phyloP scores from a whole-genome alignment of 495 filamentous ascomycete species.

The Thermochaetoides thermophila region DNA sequence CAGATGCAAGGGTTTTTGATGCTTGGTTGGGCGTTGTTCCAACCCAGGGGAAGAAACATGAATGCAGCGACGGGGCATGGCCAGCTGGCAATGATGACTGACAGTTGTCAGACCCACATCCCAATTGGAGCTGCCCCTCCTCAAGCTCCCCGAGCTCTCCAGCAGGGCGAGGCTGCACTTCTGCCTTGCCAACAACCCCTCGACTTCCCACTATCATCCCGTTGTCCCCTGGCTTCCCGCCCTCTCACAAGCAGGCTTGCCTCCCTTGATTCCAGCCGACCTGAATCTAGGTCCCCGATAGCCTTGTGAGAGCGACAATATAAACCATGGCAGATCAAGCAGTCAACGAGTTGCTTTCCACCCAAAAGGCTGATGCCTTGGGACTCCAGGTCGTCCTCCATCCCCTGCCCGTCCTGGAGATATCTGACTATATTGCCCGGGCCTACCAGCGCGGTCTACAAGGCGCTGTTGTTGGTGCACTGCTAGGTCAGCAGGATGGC shows the following conservation, averaged over 20 bases:
- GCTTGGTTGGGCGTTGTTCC: no score
- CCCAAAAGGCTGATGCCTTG: slow-evolving; percentile 50
- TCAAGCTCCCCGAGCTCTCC: slow-evolving; percentile 1
- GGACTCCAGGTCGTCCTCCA: slow-evolving; percentile 76
- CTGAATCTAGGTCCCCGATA: background rate
- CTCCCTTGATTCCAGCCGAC: background rate
- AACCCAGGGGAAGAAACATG: no score
- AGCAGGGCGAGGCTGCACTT: slow-evolving; percentile 17
- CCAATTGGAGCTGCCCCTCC: background rate
- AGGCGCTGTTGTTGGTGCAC: slow-evolving; percentile 69
- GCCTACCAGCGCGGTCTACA: slow-evolving; percentile 61
- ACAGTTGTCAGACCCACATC: no score
- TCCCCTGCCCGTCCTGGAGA: slow-evolving; percentile 85
- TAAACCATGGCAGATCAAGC: slow-evolving; percentile 8
- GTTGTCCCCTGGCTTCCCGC: no score
- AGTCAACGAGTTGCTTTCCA: slow-evolving; percentile 25
- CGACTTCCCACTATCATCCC: no score
- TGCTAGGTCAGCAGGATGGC: slow-evolving; percentile 82
- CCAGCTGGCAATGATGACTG: no score
- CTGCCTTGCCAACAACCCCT: slow-evolving; percentile 13
- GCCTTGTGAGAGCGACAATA: background rate
- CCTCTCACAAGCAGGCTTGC: background rate
- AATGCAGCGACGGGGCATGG: no score
- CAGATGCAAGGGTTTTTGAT: no score
- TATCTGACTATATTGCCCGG: slow-evolving; percentile 91